Evolutionary conservation across 1,284 basidiomycete species (phyloP), one percentile per base, ranked within the genome.

Genomic region (Amylostereum areolatum): DNA sequence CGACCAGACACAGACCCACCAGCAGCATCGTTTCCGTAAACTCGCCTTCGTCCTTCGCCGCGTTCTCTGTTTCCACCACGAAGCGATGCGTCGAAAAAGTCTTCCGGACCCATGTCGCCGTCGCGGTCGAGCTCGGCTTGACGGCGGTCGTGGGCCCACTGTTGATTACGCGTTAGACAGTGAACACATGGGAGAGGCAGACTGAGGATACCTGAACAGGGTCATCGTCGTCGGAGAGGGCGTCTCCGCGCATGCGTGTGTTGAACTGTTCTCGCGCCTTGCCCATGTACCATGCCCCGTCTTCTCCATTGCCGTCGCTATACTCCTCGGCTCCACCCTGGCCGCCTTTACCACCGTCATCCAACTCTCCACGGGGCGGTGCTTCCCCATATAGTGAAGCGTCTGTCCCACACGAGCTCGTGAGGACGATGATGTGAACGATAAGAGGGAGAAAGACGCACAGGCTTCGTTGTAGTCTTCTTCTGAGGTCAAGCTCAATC

Each of bases 81-180:
- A 49, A 80, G 59, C 6, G 80, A 77, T 2, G 72, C 84, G 28
- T 89, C 86, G 59, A 88, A 85, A 64, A 87, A 89, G 61, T 91
- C 89, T 50, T 90, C 87, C 0, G 85, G 83, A 5, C 85, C 85
- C 56, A 83, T 81, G 52, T 91, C 89, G 43, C 72, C 70, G 36
- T 89, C 85, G 24, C 80, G 73, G 30, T 88, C 88, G 53, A 75
- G 73, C 55, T 89, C 88, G 5, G 81, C 81, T 46, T 80, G 77
- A 54, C 83, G 73, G 43, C 84, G 77, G 24, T 88, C 81, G 47
- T 84, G 72, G 25, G 88, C 89, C 85, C 87, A 91, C 81, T 89
- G 62, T 3, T 28, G 35, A 5, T 44, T 9, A 18, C 9, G 12
- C 29, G 29, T 40, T 42, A 39, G 45, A 33, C 32, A 31, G 33